Conservation (phyloP, 768 basidiomycete species). For the Pulveroboletus frians region DNA sequence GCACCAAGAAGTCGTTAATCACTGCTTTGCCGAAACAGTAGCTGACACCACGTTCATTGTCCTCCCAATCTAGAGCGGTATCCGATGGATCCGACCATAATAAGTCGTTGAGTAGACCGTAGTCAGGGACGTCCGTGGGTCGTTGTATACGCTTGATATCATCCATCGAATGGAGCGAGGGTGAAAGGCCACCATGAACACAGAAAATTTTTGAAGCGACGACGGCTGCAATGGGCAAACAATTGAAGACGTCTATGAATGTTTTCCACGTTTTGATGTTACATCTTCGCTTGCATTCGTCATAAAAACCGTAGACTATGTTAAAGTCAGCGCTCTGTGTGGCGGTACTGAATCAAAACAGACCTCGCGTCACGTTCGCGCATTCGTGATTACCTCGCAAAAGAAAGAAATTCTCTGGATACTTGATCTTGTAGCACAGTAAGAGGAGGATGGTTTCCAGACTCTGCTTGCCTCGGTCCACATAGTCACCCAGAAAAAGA, state of each 20-base stretch:
- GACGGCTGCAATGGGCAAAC: conserved; percentile 95
- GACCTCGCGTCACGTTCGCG: conserved; percentile 97
- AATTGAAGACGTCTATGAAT: conserved; percentile 99
- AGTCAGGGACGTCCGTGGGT: conserved; percentile 98
- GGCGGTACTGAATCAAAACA: conserved; percentile 25
- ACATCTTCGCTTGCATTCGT: conserved; percentile 98
- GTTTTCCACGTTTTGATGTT: conserved; percentile 99
- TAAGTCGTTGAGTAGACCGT: conserved; percentile 93
- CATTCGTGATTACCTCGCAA: conserved; percentile 98
- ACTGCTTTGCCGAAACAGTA: conserved; percentile 98
- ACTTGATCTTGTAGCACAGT: conserved; percentile 99
- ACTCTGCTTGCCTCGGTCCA: conserved; percentile 97
- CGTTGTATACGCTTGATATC: conserved; percentile 97
- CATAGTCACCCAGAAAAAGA: conserved; percentile 98
- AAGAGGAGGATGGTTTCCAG: conserved; percentile 96
- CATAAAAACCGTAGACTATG: conserved; percentile 97
- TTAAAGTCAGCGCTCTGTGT: conserved; percentile 13
- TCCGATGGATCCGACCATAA: conserved; percentile 99
- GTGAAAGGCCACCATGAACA: conserved; percentile 93
- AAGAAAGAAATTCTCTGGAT: conserved; percentile 99
- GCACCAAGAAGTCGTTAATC: conserved; percentile 91
- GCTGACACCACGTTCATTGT: conserved; percentile 97
- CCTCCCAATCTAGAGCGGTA: conserved; percentile 97
- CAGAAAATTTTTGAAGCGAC: conserved; percentile 99
- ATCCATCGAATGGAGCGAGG: conserved; percentile 92